Conservation (phyloP, 257 asterid genomes). For the Scutellaria galericulata region DNA sequence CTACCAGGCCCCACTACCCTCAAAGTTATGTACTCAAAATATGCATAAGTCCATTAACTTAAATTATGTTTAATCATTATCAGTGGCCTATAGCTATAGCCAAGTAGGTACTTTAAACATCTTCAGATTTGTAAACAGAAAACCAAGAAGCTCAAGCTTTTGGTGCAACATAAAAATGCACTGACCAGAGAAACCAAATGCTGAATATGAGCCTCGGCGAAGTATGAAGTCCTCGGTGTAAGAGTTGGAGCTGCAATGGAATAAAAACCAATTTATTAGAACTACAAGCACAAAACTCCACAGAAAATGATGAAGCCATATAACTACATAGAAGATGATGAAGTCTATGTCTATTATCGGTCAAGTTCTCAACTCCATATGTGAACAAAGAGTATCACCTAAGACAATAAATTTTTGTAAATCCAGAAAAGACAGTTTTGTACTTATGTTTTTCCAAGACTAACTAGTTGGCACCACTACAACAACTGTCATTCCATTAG, state of each 20-base stretch:
- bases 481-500: no score
- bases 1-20: neutral
- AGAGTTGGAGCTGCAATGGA: conserved; percentile 53
- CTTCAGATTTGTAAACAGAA: conserved; percentile 23
- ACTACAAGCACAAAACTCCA: neutral
- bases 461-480: no score
- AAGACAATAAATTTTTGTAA: no score
- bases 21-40: conserved; percentile 13
- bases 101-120: conserved; percentile 12
- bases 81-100: neutral
- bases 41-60: conserved; percentile 4
- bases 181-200: conserved; percentile 44
- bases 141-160: conserved; percentile 23
- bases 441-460: no score
- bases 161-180: conserved; percentile 13
- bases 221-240: conserved; percentile 39
- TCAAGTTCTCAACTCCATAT: no score
- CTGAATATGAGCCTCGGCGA: conserved; percentile 39
- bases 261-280: conserved; percentile 2
- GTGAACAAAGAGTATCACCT: no score
- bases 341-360: no score
- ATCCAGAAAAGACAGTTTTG: no score
- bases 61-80: neutral
- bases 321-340: no score
- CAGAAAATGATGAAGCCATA: no score